phyloP scores from a whole-genome alignment of 768 basidiomycete species.

The Suillus weaverae region DNA sequence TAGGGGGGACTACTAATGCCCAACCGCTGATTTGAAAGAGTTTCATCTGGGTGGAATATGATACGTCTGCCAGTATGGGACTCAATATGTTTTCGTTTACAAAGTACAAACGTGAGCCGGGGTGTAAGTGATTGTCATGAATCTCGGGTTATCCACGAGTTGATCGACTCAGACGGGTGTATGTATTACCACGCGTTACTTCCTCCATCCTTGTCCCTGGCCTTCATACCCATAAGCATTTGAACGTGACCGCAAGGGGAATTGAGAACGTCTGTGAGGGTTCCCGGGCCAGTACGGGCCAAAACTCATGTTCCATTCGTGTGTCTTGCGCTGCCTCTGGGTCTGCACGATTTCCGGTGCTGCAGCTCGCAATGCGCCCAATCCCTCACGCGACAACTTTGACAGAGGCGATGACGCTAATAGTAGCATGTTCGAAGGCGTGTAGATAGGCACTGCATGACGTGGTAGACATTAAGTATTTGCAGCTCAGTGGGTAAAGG shows the following conservation, averaged over 20 bases:
- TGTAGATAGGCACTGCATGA: slow-evolving; percentile 21
- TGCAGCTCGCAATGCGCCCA: slow-evolving; percentile 11
- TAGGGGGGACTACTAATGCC: background rate
- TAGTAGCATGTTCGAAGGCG: slow-evolving; percentile 24
- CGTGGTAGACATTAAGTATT: background rate
- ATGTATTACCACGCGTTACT: background rate
- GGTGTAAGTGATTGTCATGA: background rate
- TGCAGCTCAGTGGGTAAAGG: background rate
- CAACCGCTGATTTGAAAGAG: background rate
- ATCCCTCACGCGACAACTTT: slow-evolving; percentile 10
- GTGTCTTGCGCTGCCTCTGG: slow-evolving; percentile 27
- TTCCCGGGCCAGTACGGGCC: background rate
- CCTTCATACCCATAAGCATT: slow-evolving; percentile 19
- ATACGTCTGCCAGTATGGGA: background rate
- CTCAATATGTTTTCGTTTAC: background rate
- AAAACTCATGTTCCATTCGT: slow-evolving; percentile 20
- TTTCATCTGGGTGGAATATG: background rate
- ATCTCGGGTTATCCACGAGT: background rate
- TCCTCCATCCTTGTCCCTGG: slow-evolving; percentile 19
- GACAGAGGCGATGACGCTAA: slow-evolving; percentile 26
- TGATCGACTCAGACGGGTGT: background rate
- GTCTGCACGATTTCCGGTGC: slow-evolving; percentile 30
- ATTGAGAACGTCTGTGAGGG: slow-evolving; percentile 4
- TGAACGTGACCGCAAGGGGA: background rate
- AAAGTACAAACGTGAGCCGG: background rate